Conservation (phyloP, 2,329 filamentous ascomycete species). For the Microdochium nivale region DNA sequence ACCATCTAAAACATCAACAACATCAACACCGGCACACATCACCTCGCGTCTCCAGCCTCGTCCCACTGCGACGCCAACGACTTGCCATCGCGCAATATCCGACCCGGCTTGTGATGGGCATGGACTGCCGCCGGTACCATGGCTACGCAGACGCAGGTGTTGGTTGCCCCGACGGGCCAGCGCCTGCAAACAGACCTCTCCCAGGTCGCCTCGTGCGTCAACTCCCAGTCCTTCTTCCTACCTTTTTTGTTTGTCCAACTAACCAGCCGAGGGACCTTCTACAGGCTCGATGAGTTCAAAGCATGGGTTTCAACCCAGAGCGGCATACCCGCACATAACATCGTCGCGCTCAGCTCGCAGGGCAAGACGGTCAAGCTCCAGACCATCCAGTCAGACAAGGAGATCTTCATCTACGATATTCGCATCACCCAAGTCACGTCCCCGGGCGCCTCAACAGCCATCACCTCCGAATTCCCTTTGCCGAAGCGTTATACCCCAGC, state of each 20-base stretch:
- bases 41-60: no score
- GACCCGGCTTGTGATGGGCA: slow-evolving; percentile 6
- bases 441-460: slow-evolving; percentile 30
- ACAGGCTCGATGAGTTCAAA: slow-evolving; percentile 75
- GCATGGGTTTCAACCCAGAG: slow-evolving; percentile 30
- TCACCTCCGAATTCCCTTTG: slow-evolving; percentile 38
- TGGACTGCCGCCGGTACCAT: slow-evolving; percentile 23
- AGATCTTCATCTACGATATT: slow-evolving; percentile 89
- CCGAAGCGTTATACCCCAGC: slow-evolving; percentile 50
- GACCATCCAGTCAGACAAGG: slow-evolving; percentile 73
- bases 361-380: slow-evolving; percentile 80
- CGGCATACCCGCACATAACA: slow-evolving; percentile 64
- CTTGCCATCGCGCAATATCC: neutral
- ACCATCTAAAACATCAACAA: no score
- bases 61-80: no score
- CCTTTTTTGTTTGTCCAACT: neutral
- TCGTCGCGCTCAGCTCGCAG: slow-evolving; percentile 78
- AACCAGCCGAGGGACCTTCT: neutral
- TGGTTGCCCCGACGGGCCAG: slow-evolving; percentile 88
- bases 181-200: slow-evolving; percentile 71
- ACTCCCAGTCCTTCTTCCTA: neutral
- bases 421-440: slow-evolving; percentile 56
- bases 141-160: slow-evolving; percentile 82
- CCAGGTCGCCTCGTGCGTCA: slow-evolving; percentile 62
- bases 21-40: no score